phyloP scores from a whole-genome alignment of 768 basidiomycete species.

The Termitomyces sp. region DNA sequence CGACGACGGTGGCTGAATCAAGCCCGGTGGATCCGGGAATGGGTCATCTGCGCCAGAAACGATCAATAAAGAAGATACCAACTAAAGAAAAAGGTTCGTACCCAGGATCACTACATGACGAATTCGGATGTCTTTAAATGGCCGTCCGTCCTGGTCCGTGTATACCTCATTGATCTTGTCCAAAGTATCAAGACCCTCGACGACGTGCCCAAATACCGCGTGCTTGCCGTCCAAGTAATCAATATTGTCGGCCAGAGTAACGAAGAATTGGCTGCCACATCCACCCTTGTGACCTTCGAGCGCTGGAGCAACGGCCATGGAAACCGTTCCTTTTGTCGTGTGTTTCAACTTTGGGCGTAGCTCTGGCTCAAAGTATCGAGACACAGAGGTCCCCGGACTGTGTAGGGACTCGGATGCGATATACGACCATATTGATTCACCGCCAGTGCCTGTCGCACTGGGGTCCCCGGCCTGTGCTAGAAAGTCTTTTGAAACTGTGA shows the following conservation, averaged over 20 bases:
- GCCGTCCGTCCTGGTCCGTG: conserved; percentile 83
- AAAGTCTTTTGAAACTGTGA: conserved; percentile 93
- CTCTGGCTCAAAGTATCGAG: conserved; percentile 90
- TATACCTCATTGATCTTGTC: conserved; percentile 92
- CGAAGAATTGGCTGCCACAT: conserved; percentile 95
- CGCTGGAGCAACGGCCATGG: conserved; percentile 94
- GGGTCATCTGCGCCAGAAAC: conserved; percentile 71
- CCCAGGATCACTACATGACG: conserved; percentile 95
- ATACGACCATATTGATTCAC: conserved; percentile 84
- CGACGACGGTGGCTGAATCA: conserved; percentile 68
- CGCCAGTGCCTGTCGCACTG: conserved; percentile 90
- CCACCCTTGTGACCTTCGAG: conserved; percentile 60
- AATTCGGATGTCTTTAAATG: conserved; percentile 92
- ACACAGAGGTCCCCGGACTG: conserved; percentile 27
- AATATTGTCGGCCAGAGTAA: conserved; percentile 86
- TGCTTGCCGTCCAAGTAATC: conserved; percentile 94
- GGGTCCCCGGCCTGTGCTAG: conserved; percentile 97
- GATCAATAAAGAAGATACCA: neutral
- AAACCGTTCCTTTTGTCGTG: conserved; percentile 79
- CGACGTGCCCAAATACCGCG: conserved; percentile 92
- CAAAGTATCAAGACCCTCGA: conserved; percentile 89
- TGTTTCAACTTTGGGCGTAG: conserved; percentile 83
- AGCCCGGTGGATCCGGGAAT: conserved; percentile 80
- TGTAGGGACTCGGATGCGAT: conserved; percentile 46
- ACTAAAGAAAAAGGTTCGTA: conserved; percentile 27